phyloP scores from a whole-genome alignment of 441 rosid species.

The Euphorbia celastroides region DNA sequence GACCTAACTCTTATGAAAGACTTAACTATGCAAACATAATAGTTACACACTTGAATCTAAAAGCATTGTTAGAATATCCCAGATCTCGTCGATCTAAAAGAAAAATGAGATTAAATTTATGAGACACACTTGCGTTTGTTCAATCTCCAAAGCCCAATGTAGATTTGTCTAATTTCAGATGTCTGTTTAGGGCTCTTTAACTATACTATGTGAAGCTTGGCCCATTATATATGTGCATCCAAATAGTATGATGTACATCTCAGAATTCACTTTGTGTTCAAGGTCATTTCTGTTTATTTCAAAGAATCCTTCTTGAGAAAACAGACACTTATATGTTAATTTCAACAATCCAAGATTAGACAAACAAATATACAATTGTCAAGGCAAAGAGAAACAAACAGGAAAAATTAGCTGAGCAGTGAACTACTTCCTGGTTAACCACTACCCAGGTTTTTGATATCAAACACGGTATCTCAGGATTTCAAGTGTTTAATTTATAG shows the following conservation, averaged over 20 bases:
- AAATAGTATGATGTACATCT: not conserved
- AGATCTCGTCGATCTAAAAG: not conserved
- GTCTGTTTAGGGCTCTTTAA: not conserved
- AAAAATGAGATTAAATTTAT: not conserved
- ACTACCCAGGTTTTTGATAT: no score
- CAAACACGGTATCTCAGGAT: not conserved
- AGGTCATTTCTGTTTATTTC: not conserved
- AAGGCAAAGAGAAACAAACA: no score
- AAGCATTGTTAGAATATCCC: not conserved
- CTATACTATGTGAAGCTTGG: not conserved
- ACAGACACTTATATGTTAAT: no score
- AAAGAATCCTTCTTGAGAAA: no score
- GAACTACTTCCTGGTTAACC: no score
- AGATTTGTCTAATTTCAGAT: slow-evolving; percentile 1
- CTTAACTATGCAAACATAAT: not conserved
- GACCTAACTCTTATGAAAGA: no score
- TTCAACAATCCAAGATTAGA: no score
- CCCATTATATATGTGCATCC: not conserved
- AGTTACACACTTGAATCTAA: not conserved
- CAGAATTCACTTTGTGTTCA: no score
- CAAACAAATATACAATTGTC: no score
- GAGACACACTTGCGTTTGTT: not conserved
- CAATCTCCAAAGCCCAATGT: not conserved
- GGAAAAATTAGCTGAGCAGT: no score
- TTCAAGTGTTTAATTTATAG: not conserved